Percentiles rank a stretch among this genome's conserved stretches.
Evolutionary conservation across 73 alveolate genomes (phyloP).

Genomic region (Paramecium primaurelia): DNA sequence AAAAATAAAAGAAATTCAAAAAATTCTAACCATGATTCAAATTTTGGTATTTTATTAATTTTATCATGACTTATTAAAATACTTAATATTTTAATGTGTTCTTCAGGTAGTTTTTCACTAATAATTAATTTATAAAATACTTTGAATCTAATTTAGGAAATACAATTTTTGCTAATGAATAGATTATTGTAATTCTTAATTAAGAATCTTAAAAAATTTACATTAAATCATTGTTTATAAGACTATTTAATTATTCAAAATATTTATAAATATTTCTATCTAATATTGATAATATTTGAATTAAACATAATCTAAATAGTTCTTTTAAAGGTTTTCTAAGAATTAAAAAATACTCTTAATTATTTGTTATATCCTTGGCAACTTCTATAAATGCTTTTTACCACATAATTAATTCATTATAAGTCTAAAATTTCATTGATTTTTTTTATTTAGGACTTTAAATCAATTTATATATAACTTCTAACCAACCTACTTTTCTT

Average conservation of each 20-base stretch:
- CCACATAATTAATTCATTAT: background rate
- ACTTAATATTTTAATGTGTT: background rate
- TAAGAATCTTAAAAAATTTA: background rate
- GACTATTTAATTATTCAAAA: background rate
- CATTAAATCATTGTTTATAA: background rate
- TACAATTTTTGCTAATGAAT: background rate
- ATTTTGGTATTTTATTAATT: background rate
- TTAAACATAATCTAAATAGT: background rate
- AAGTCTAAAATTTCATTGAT: background rate
- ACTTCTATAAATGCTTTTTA: background rate
- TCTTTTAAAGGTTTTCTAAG: background rate
- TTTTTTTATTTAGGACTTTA: background rate
- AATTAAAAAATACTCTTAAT: background rate
- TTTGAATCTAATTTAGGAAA: background rate
- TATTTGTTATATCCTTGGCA: background rate
- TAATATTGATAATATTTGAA: background rate
- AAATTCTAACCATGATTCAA: background rate
- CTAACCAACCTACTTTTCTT: background rate
- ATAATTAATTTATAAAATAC: background rate
- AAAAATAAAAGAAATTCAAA: background rate
- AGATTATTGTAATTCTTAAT: background rate
- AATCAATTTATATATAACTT: background rate
- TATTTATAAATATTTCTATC: background rate
- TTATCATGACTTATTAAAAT: background rate
- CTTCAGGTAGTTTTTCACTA: background rate